Conservation (phyloP, 1,284 basidiomycete genomes). For the Sanghuangporus weigelae region DNA sequence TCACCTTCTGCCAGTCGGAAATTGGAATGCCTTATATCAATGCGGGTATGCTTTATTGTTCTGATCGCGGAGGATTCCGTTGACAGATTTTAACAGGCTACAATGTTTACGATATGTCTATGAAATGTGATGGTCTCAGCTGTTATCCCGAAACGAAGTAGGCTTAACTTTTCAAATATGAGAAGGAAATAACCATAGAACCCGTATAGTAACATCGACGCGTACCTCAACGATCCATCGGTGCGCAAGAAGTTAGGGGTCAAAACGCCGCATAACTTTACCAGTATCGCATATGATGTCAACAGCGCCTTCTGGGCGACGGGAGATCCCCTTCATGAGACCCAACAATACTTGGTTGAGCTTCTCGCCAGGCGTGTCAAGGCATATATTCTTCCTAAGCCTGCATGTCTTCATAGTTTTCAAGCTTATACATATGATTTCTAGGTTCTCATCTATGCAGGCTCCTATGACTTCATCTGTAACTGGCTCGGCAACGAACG, state of each 20-base stretch:
- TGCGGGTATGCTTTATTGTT: conserved; percentile 19
- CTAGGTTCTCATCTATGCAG: conserved; percentile 68
- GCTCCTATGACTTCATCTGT: conserved; percentile 69
- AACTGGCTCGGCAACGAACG: conserved; percentile 71
- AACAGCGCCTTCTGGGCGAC: conserved; percentile 32
- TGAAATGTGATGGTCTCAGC: conserved; percentile 40
- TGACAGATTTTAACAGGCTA: conserved; percentile 35
- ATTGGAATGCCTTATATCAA: conserved; percentile 21
- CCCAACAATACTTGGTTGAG: conserved; percentile 54
- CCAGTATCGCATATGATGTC: conserved; percentile 42
- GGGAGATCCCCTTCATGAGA: conserved; percentile 39
- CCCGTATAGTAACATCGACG: conserved; percentile 36
- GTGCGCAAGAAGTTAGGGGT: conserved; percentile 58
- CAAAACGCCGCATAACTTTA: conserved; percentile 46
- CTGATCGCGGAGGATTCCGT: conserved; percentile 26
- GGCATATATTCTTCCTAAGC: background rate
- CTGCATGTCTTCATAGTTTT: background rate
- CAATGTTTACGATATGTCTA: conserved; percentile 62
- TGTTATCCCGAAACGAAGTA: conserved; percentile 50
- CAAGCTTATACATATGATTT: background rate
- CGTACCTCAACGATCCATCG: conserved; percentile 51
- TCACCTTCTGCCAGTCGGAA: conserved; percentile 21
- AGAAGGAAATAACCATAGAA: background rate
- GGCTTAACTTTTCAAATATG: conserved; percentile 13
- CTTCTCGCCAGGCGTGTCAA: conserved; percentile 72